Evolutionary conservation across 805 yeast genomes (phyloP).

Genomic region (Ogataea ramenticola): DNA sequence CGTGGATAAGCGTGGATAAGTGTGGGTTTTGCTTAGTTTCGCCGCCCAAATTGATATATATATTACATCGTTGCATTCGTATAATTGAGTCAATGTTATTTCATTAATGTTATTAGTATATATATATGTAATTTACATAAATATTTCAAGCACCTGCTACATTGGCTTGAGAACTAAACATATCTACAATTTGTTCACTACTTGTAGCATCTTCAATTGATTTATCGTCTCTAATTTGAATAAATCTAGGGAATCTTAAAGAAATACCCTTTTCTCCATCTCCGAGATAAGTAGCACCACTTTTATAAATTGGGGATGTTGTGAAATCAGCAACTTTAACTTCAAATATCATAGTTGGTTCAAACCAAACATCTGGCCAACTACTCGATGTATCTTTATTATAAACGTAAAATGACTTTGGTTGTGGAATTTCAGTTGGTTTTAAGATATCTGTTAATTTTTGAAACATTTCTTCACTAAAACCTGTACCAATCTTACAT

Average conservation of each 20-base stretch:
- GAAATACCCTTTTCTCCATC: slow-evolving; percentile 61
- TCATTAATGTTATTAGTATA: too few relatives aligned
- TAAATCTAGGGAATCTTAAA: slow-evolving; percentile 80
- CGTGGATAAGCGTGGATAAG: too few relatives aligned
- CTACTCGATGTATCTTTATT: slow-evolving; percentile 56
- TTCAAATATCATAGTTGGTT: slow-evolving; percentile 78
- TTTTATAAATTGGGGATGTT: slow-evolving; percentile 81
- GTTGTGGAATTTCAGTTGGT: slow-evolving; percentile 56
- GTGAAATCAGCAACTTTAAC: slow-evolving; percentile 89
- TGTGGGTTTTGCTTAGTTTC: too few relatives aligned
- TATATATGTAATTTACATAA: too few relatives aligned
- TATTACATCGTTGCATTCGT: too few relatives aligned
- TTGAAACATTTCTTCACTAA: slow-evolving; percentile 75
- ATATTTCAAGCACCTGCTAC: neutral
- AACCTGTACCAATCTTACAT: slow-evolving; percentile 97
- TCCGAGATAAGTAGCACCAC: slow-evolving; percentile 65
- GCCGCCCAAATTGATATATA: too few relatives aligned
- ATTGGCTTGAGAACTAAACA: slow-evolving; percentile 66
- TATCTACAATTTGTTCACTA: slow-evolving; percentile 75
- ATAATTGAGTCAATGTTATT: too few relatives aligned
- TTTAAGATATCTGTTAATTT: slow-evolving; percentile 52
- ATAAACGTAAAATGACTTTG: slow-evolving; percentile 62
- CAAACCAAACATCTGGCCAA: slow-evolving; percentile 91
- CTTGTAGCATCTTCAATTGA: slow-evolving; percentile 80
- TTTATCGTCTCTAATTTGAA: slow-evolving; percentile 81